Base-by-base conservation (phyloP, 176 grass and related monocot species). In the Sorghum bicolor region DNA sequence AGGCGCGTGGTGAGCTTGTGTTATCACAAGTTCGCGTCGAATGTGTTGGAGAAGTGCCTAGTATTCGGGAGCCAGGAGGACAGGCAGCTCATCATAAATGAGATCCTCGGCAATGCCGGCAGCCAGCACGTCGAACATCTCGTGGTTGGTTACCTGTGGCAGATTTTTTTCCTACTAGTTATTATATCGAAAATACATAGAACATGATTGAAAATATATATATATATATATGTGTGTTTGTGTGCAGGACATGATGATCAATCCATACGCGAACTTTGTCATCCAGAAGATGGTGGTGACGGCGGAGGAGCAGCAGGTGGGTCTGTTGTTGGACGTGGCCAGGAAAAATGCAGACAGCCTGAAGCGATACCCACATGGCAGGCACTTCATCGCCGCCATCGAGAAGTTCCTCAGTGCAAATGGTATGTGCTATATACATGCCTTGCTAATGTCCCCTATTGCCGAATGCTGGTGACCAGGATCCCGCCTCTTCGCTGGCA, bases 31-130 rank as follows among this genome's bases (percentile, higher is more conserved):
- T 88, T 64, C 50, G 74, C 83, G 30, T 92, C 80, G 4, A 90
- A 92, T 38, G 83, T 95, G 5, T 64, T 95, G 31, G 86, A 92
- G 55, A 89, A 90, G 31, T 77, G 85, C 72, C 79, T 90, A 16
- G 19, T 29, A 10, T 72, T 82, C 8, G 83, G 88, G 9, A 38
- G 66, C 81, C 67, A 40, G 14, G 4, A 60, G 5, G 93, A 90
- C 5, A 83, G 74, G 1, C 80, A 84, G 31, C 8, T 70, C 32
- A 72, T 92, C 39, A 67, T 77, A n/a, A 58, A 31, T 29, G 88
- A 95, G 76, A 95, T 95, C 34, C 65, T 90, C 34, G 33, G 7
- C 6, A 25, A 77, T 0, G 43, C 68, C 9, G 83, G 71, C 34
- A 61, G 83, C 10, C 0, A 12, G 12, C 26, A 88, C 57, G 11